These are phyloP conservation scores for Pontederia crassipes DNA, from an alignment of 176 grass and related monocot genomes.

Conservation along the genomic window DNA sequence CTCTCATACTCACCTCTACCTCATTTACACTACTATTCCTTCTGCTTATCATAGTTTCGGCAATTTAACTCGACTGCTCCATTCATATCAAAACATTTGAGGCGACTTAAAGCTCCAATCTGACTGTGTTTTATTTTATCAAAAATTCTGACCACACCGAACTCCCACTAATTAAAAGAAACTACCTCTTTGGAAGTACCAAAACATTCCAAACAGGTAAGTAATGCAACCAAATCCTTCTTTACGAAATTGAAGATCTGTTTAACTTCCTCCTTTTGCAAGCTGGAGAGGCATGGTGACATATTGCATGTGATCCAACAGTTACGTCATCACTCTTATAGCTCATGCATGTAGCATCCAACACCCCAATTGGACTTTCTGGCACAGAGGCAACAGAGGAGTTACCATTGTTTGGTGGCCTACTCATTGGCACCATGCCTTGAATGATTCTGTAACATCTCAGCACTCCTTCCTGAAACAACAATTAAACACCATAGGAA, in stretches of 20 bases:
- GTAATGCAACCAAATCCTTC: slow-evolving; percentile 29
- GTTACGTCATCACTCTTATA: slow-evolving; percentile 60
- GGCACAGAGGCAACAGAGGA: slow-evolving; percentile 46
- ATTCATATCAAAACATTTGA: no score
- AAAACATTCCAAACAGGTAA: slow-evolving; percentile 32
- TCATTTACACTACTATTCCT: no score
- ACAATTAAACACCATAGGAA: not conserved
- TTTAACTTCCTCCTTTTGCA: slow-evolving; percentile 79
- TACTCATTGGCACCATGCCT: slow-evolving; percentile 43
- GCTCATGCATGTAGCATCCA: slow-evolving; percentile 70
- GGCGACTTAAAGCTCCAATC: no score
- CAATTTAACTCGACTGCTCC: no score
- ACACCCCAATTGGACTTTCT: slow-evolving; percentile 65
- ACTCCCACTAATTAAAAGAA: no score
- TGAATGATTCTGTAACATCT: slow-evolving; percentile 69
- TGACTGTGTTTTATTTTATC: no score
- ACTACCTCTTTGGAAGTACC: slow-evolving; percentile 24
- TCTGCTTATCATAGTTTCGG: no score
- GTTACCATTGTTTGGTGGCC: slow-evolving; percentile 30
- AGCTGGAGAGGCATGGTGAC: slow-evolving; percentile 41
- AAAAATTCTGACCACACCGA: no score
- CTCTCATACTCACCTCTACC: no score
- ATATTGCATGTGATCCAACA: slow-evolving; percentile 43
- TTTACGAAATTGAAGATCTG: slow-evolving; percentile 31
- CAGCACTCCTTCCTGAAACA: slow-evolving; percentile 59